Percentiles rank a stretch among this genome's conserved stretches.
These are phyloP conservation scores for Phragmites australis DNA, from an alignment of 176 grass and related monocot genomes.

Conservation along the genomic window DNA sequence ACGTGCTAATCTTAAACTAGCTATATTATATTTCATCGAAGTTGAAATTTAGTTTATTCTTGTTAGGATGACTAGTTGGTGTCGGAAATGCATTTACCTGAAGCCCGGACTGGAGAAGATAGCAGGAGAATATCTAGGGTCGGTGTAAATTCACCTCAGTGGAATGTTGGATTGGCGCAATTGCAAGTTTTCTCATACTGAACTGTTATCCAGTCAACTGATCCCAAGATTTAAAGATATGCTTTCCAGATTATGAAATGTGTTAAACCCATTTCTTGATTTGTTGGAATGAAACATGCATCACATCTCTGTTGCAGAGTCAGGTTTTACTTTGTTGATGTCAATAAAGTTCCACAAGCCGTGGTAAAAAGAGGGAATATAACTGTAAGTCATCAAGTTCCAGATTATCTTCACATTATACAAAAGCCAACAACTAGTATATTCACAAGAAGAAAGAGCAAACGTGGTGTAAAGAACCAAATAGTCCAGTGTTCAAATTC, in stretches of 20 bases:
- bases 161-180: background rate
- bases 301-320: constrained; percentile 40
- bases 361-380: constrained; percentile 91
- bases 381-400: constrained; percentile 54
- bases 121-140: constrained; percentile 83
- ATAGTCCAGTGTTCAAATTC: constrained; percentile 27
- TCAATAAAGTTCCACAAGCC: constrained; percentile 82
- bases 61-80: constrained; percentile 88
- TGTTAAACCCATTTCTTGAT: background rate
- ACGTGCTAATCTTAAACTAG: background rate
- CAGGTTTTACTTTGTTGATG: constrained; percentile 85
- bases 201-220: background rate
- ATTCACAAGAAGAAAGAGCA: background rate
- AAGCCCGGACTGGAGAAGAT: constrained; percentile 94
- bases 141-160: background rate
- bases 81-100: constrained; percentile 96
- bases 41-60: constrained; percentile 16
- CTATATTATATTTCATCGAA: background rate
- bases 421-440: background rate
- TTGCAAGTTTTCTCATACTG: background rate
- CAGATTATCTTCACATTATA: background rate
- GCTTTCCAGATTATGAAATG: background rate
- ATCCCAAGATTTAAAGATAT: background rate
- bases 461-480: constrained; percentile 39
- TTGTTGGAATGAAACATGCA: background rate